A percentile compares a stretch with the other conserved stretches of the same genome.
phyloP scores from a whole-genome alignment of 345 rosid species.

The Camelina sativa region DNA sequence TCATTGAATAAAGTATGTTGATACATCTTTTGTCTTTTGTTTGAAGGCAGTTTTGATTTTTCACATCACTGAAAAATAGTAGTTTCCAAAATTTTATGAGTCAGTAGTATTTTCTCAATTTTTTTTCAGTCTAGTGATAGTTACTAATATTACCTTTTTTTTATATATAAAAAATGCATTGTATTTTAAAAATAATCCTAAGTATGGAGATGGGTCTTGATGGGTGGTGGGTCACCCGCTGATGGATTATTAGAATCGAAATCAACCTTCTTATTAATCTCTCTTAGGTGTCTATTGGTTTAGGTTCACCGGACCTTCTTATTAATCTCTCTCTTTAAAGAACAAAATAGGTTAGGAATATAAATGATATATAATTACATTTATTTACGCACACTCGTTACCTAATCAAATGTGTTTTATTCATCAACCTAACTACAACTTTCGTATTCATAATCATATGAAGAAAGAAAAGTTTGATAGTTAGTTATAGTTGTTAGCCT shows the following conservation, averaged over 20 bases:
- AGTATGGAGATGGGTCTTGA: slow-evolving; percentile 22
- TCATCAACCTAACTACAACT: neutral
- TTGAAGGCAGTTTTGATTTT: too few species aligned
- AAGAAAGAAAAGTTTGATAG: slow-evolving; percentile 16
- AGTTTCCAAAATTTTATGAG: too few species aligned
- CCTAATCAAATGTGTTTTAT: neutral
- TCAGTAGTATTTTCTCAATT: too few species aligned
- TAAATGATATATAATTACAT: neutral
- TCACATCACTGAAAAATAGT: too few species aligned
- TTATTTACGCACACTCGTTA: neutral
- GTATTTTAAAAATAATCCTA: neutral
- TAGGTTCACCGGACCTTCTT: slow-evolving; percentile 38
- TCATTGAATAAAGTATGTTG: too few species aligned
- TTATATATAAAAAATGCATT: neutral
- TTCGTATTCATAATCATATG: neutral
- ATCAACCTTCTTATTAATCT: too few species aligned
- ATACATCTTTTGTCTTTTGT: too few species aligned
- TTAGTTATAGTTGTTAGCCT: slow-evolving; percentile 38
- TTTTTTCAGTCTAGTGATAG: too few species aligned
- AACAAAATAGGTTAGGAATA: too few species aligned
- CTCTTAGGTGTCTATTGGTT: slow-evolving; percentile 24
- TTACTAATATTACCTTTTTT: too few species aligned
- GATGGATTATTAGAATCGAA: slow-evolving; percentile 26
- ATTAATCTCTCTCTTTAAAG: neutral
- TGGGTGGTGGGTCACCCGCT: slow-evolving; percentile 33